These are phyloP conservation scores for Cetradonia linearis DNA, from an alignment of 495 filamentous ascomycete genomes.

Conservation along the genomic window DNA sequence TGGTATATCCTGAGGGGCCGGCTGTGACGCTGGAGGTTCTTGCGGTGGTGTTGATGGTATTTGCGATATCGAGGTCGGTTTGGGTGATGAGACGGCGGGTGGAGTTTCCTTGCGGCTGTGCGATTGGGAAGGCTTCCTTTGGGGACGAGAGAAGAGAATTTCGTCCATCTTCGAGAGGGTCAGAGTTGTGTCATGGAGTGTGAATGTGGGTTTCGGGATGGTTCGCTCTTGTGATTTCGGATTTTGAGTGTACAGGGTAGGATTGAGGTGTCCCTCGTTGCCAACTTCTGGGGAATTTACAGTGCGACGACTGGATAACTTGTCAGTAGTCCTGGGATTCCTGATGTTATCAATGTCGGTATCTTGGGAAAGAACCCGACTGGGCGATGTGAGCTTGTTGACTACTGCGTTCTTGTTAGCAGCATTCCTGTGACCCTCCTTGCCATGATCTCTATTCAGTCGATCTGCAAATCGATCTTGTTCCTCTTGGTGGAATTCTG, in stretches of 20 bases:
- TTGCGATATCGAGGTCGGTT: background rate
- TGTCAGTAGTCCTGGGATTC: background rate
- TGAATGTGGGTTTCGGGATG: conserved; percentile 4
- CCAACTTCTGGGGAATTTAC: too few relatives aligned
- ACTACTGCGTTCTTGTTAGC: background rate
- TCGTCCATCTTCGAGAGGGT: conserved; percentile 19
- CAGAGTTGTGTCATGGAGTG: background rate
- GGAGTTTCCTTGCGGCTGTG: background rate
- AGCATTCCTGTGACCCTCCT: background rate
- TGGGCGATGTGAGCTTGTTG: background rate
- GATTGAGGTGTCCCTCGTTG: background rate
- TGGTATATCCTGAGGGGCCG: too few relatives aligned
- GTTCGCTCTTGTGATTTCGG: background rate
- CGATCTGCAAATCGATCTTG: conserved; percentile 9
- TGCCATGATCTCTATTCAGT: conserved; percentile 4
- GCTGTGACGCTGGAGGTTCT: background rate
- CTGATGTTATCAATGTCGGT: background rate
- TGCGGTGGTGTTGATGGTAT: background rate
- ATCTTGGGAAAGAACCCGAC: conserved; percentile 5
- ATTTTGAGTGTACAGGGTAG: background rate
- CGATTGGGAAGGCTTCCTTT: background rate
- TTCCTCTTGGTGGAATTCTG: conserved; percentile 11
- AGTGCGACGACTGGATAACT: background rate
- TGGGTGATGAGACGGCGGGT: background rate
- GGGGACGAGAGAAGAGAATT: conserved; percentile 4